These are phyloP conservation scores for Penicillium lagena DNA, from an alignment of 495 filamentous ascomycete species.

Conservation along the genomic window DNA sequence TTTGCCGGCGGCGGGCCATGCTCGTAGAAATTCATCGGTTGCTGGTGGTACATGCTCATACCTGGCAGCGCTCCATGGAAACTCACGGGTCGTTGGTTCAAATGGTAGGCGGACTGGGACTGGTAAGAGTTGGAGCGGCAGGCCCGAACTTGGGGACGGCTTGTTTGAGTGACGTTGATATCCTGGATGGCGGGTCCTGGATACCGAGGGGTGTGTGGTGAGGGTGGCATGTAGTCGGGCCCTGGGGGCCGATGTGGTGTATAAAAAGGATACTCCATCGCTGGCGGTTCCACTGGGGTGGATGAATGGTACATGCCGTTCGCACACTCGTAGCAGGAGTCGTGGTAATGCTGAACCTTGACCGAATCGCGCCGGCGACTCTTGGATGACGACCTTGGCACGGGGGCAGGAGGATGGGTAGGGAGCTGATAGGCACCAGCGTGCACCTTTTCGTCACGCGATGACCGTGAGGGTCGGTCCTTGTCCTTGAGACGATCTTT, in stretches of 20 bases:
- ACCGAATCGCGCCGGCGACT: conserved; percentile 28
- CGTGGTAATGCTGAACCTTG: conserved; percentile 20
- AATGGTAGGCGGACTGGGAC: conserved; percentile 22
- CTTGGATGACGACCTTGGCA: conserved; percentile 28
- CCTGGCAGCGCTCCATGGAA: conserved; percentile 34
- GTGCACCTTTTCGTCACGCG: conserved; percentile 32
- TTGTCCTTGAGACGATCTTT: conserved; percentile 27
- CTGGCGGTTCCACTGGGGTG: conserved; percentile 24
- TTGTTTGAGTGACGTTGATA: conserved; percentile 16
- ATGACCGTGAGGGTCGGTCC: conserved; percentile 21
- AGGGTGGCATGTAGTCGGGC: conserved; percentile 26
- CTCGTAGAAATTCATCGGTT: conserved; percentile 24
- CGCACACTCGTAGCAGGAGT: conserved; percentile 26
- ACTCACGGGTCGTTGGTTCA: conserved; percentile 34
- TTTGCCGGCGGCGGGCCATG: conserved; percentile 29
- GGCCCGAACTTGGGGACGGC: conserved; percentile 17
- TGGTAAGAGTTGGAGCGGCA: conserved; percentile 30
- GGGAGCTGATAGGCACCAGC: conserved; percentile 26
- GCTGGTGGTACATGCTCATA: conserved; percentile 26
- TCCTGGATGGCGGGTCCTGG: conserved; percentile 16
- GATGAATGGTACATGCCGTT: conserved; percentile 22
- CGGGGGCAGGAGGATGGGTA: conserved; percentile 22
- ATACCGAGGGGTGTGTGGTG: conserved; percentile 23
- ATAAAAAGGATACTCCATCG: conserved; percentile 25
- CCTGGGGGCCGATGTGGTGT: conserved; percentile 17